Evolutionary conservation across 768 basidiomycete genomes (phyloP).

Genomic region (Suillus decipiens): DNA sequence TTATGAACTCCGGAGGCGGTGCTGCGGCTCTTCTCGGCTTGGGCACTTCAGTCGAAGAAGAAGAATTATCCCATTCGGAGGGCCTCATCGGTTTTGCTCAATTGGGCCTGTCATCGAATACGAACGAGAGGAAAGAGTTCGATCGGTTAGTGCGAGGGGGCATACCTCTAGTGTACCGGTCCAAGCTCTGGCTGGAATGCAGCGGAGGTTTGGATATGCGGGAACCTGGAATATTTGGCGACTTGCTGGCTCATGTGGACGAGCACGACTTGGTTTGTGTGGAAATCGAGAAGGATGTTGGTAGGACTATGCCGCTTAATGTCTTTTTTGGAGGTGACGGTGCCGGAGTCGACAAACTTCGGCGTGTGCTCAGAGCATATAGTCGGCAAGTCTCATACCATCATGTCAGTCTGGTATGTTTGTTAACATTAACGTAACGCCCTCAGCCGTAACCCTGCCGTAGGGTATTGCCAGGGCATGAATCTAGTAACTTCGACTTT

Average conservation of each 20-base stretch:
- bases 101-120: constrained; percentile 70
- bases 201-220: constrained; percentile 90
- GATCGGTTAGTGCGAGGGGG: constrained; percentile 79
- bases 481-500: constrained; percentile 95
- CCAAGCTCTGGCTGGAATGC: constrained; percentile 92
- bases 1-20: constrained; percentile 31
- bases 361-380: constrained; percentile 89
- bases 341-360: constrained; percentile 87
- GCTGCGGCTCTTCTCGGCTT: constrained; percentile 72
- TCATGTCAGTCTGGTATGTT: not conserved
- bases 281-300: constrained; percentile 97
- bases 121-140: constrained; percentile 78
- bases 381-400: constrained; percentile 66
- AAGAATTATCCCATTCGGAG: constrained; percentile 79
- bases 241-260: constrained; percentile 63
- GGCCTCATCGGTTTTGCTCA: constrained; percentile 91
- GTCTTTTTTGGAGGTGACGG: constrained; percentile 98
- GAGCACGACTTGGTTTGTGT: constrained; percentile 50
- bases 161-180: constrained; percentile 85
- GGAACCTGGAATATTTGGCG: constrained; percentile 88
- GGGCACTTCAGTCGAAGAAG: constrained; percentile 61
- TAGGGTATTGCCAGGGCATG: constrained; percentile 97
- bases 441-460: constrained; percentile 80
- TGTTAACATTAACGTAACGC: not conserved
- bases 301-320: constrained; percentile 89